A percentile compares a stretch with the other conserved stretches of the same genome.
Conservation (phyloP, 208 protist species). For the Leishmania tarentolae region DNA sequence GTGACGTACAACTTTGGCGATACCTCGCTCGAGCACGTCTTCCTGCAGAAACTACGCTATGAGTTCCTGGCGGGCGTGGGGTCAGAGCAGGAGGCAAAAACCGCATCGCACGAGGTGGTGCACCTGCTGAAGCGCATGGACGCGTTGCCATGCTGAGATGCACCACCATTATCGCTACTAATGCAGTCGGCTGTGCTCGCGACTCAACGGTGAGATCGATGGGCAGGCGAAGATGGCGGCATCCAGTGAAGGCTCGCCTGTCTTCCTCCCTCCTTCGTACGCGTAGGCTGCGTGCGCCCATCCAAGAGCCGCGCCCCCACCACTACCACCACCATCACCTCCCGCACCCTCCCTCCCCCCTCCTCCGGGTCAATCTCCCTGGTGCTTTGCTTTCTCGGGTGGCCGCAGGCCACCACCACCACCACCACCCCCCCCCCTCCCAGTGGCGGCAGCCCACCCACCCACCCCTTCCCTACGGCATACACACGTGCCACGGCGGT, state of each 20-base stretch:
- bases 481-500: too few species aligned
- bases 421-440: not conserved
- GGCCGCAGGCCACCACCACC: not conserved
- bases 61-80: constrained; percentile 87
- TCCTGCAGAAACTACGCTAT: constrained; percentile 71
- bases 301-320: not conserved
- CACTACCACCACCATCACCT: not conserved
- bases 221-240: not conserved
- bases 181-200: not conserved
- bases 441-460: too few species aligned
- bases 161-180: not conserved
- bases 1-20: constrained; percentile 67
- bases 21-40: constrained; percentile 54
- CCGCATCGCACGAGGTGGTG: constrained; percentile 75
- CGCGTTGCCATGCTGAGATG: constrained; percentile 29
- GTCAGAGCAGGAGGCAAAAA: constrained; percentile 84
- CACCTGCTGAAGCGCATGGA: constrained; percentile 73
- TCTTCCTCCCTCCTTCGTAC: not conserved
- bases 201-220: not conserved
- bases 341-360: not conserved
- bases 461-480: too few species aligned
- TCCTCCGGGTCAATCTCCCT: not conserved
- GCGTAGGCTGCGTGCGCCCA: too few species aligned
- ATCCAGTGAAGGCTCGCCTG: not conserved
- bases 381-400: not conserved